A percentile compares a stretch with the other conserved stretches of the same genome.
These are phyloP conservation scores for Pichia sp. DNA, from an alignment of 1,139 yeast species.

Conservation along the genomic window DNA sequence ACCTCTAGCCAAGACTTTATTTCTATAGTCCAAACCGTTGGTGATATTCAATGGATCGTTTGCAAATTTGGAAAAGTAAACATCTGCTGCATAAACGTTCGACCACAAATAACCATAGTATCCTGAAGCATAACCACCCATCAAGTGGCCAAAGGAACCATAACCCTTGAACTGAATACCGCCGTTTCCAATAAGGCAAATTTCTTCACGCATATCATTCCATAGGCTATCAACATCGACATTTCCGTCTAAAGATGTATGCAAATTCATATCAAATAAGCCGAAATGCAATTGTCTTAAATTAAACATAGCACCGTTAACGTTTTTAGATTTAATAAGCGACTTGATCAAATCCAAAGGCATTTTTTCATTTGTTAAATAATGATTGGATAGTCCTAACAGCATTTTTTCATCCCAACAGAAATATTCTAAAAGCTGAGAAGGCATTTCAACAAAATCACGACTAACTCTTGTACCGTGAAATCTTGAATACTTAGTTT, in stretches of 20 bases:
- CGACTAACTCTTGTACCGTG: slow-evolving; percentile 71
- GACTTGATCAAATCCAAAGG: slow-evolving; percentile 52
- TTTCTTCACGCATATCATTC: slow-evolving; percentile 54
- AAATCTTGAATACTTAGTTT: slow-evolving; percentile 56
- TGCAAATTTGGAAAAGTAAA: slow-evolving; percentile 63
- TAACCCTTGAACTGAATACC: slow-evolving; percentile 53
- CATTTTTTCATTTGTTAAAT: slow-evolving; percentile 45
- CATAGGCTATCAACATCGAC: slow-evolving; percentile 47
- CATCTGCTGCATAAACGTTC: slow-evolving; percentile 77
- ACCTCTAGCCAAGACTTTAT: slow-evolving; percentile 60
- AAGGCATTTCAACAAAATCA: slow-evolving; percentile 88
- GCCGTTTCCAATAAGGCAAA: slow-evolving; percentile 50
- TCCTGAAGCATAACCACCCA: slow-evolving; percentile 81
- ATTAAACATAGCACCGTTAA: slow-evolving; percentile 62
- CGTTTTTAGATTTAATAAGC: slow-evolving; percentile 60
- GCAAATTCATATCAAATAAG: slow-evolving; percentile 65
- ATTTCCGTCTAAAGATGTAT: slow-evolving; percentile 38
- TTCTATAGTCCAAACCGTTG: slow-evolving; percentile 61
- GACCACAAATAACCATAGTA: slow-evolving; percentile 86
- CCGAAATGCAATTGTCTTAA: slow-evolving; percentile 75
- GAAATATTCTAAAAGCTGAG: slow-evolving; percentile 86
- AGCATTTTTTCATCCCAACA: slow-evolving; percentile 67
- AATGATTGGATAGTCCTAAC: slow-evolving; percentile 55
- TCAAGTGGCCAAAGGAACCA: slow-evolving; percentile 74
- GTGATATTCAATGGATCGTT: slow-evolving; percentile 55